Conservation (phyloP, 768 basidiomycete genomes). For the Serendipita sp. region DNA sequence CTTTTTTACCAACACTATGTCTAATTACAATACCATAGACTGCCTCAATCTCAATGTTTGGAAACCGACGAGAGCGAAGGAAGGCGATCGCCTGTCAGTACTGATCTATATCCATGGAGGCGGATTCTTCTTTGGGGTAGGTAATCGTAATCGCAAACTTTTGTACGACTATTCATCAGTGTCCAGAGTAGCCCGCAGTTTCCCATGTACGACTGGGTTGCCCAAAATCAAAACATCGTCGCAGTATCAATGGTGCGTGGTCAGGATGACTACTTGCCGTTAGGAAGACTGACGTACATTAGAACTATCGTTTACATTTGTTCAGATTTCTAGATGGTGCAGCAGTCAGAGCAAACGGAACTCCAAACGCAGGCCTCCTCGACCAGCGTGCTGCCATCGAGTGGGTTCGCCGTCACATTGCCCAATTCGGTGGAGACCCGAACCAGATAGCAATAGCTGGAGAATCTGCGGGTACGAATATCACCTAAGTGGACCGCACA, state of each 20-base stretch:
- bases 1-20: background rate
- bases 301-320: conserved; percentile 16
- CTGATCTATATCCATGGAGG: conserved; percentile 32
- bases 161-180: background rate
- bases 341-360: conserved; percentile 23
- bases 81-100: conserved; percentile 25
- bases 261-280: background rate
- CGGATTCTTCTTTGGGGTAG: conserved; percentile 25
- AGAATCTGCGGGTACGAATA: conserved; percentile 2
- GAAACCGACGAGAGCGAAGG: conserved; percentile 26
- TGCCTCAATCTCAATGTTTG: conserved; percentile 30
- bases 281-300: conserved; percentile 1
- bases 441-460: conserved; percentile 9
- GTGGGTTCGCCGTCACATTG: conserved; percentile 28
- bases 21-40: conserved; percentile 19
- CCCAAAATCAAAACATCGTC: conserved; percentile 23
- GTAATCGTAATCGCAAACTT: background rate
- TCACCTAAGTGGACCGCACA: background rate
- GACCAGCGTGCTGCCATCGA: conserved; percentile 28
- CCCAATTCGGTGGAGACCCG: conserved; percentile 15
- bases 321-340: conserved; percentile 21
- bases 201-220: conserved; percentile 34
- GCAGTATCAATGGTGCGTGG: conserved; percentile 20
- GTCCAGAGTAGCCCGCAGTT: conserved; percentile 31
- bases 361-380: conserved; percentile 26